A percentile compares a stretch with the other conserved stretches of the same genome.
Conservation (phyloP, 2,329 filamentous ascomycete genomes). For the Ceratocystis cacaofunesta region DNA sequence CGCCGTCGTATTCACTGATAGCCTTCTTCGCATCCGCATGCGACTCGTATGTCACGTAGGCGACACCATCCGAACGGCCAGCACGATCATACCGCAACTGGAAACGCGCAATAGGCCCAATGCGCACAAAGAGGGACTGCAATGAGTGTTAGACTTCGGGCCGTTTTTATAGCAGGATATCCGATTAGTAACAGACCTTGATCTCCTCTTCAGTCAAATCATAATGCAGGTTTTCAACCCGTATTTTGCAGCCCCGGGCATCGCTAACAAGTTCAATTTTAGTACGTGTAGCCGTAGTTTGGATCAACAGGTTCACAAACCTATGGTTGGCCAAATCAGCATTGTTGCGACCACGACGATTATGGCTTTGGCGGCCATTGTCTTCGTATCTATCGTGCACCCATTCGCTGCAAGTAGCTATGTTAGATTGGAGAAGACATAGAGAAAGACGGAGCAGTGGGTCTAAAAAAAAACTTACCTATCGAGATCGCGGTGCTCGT, state of each 20-base stretch:
- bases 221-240: slow-evolving; percentile 84
- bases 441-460: not conserved
- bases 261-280: slow-evolving; percentile 27
- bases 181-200: slow-evolving; percentile 36
- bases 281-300: not conserved
- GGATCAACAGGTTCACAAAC: slow-evolving; percentile 1
- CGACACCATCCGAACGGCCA: slow-evolving; percentile 72
- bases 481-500: slow-evolving; percentile 53
- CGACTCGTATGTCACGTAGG: slow-evolving; percentile 65
- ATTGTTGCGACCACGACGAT: slow-evolving; percentile 30
- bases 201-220: slow-evolving; percentile 77
- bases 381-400: slow-evolving; percentile 84
- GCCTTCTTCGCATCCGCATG: slow-evolving; percentile 58
- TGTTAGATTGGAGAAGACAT: not conserved
- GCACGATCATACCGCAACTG: slow-evolving; percentile 72
- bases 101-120: slow-evolving; percentile 55
- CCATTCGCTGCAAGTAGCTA: slow-evolving; percentile 56
- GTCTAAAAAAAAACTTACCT: slow-evolving; percentile 35
- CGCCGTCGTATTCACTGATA: slow-evolving; percentile 69
- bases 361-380: slow-evolving; percentile 37
- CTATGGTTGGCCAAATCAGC: slow-evolving; percentile 4
- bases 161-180: not conserved
- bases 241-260: slow-evolving; percentile 51
- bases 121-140: slow-evolving; percentile 50
- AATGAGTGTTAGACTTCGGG: not conserved